Evolutionary conservation across 2,329 filamentous ascomycete genomes (phyloP), one percentile per base, ranked within the genome.

Genomic region (Fusarium sacchari): DNA sequence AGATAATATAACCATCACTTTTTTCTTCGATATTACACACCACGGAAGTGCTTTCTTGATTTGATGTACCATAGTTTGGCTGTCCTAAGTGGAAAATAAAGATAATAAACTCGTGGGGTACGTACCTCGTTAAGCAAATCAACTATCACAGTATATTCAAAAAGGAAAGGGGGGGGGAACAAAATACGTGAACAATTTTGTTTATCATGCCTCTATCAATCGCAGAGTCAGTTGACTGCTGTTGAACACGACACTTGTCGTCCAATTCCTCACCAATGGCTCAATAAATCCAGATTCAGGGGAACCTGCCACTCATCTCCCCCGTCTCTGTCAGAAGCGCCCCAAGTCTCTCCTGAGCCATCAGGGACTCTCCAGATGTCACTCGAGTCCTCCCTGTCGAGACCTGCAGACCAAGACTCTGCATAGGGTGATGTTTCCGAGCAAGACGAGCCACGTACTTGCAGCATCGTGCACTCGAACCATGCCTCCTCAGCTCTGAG

Each of bases 401-500:
- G 22, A 11, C 15, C 22, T 18, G 46, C 28, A 49, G 46, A 49
- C 11, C 15, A 18, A 49, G 28, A 49, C 28, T 49, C n/a, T 34
- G 17, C n/a, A 26, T 17, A 10, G 22, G 49, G 10, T 37, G 50
- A 28, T 15, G 24, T 13, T 13, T 5, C 14, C 11, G 24, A 39
- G 50, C 28, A 13, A 46, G 12, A 36, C n/a, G n/a, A 49, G 13
- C 17, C 30, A 28, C 24, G 18, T 42, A 22, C 17, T 37, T 40
- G 14, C 39, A 67, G 9, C 30, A 75, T 46, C 39, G 77, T 55
- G 32, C 76, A 79, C 59, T 80, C 69, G 43, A 67, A 74, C 73
- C 72, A 78, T 18, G 73, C 78, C 18, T 74, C 73, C 30, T 79
- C 78, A 7, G 69, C 69, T 40, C 67, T 61, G 17, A 61, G 34